Percentiles rank a stretch among this genome's conserved stretches.
phyloP scores from a whole-genome alignment of 306 rosid species.

The Malus sylvestris region DNA sequence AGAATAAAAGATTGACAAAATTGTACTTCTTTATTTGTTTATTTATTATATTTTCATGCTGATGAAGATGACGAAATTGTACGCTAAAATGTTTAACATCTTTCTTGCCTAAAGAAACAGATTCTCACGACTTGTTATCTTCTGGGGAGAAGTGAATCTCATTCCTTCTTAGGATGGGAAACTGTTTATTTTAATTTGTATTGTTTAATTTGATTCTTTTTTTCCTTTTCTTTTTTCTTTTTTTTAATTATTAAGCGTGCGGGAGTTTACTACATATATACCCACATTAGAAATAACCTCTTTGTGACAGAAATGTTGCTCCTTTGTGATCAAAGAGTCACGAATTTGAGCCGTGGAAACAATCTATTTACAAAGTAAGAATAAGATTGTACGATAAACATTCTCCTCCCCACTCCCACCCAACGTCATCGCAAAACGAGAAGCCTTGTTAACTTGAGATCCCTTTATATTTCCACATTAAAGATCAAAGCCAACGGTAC shows the following conservation, averaged over 20 bases:
- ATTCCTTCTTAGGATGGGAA: constrained; percentile 26
- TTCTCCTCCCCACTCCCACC: too few species aligned
- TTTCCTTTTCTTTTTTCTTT: too few species aligned
- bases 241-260: too few species aligned
- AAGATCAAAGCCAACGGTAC: constrained; percentile 4
- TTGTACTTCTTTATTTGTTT: neutral
- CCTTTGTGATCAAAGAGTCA: too few species aligned
- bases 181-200: constrained; percentile 7
- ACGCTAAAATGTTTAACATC: constrained; percentile 19
- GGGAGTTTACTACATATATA: too few species aligned
- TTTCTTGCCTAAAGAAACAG: constrained; percentile 22
- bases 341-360: too few species aligned
- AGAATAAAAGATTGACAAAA: constrained; percentile 26
- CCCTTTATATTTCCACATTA: neutral
- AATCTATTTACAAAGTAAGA: too few species aligned
- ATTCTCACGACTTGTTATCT: constrained; percentile 32
- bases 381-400: too few species aligned
- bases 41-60: neutral
- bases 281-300: too few species aligned
- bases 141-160: constrained; percentile 29
- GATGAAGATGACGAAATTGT: constrained; percentile 12
- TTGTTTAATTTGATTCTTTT: neutral
- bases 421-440: too few species aligned
- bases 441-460: too few species aligned
- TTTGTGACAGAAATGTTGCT: too few species aligned